Evolutionary conservation across 1,139 yeast species (phyloP), one percentile per base, ranked within the genome.

Genomic region (Hansenula sp.): DNA sequence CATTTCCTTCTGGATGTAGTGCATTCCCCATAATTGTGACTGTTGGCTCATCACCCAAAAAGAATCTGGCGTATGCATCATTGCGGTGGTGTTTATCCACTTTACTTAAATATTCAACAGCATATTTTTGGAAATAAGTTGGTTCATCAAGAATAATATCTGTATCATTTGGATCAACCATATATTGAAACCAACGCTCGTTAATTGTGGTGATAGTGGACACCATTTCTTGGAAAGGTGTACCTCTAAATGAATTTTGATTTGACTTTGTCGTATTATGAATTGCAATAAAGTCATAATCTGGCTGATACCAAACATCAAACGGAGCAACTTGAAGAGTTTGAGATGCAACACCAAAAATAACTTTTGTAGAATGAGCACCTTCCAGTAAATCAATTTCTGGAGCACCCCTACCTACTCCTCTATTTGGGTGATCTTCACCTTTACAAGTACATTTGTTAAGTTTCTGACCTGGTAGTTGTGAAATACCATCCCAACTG

Each of bases 251-350:
- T 1, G 77, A 65, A 50, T 76, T 76, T 71, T 75, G 73, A 3
- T 70, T 50, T 0, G 81, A 73, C 19, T 73, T 59, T 0, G 73
- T 57, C 1, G 38, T 29, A 55, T 77, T 76, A 54, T 73, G 59
- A 43, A 78, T 59, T 51, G 73, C 76, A 38, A 77, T 50, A 48
- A 64, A 77, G 44, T 68, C 64, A 51, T 76, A 75, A 53, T 77
- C 80, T 2, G 84, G 83, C 56, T 66, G 65, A 56, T 77, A 77
- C 83, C 83, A 78, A 50, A 77, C 72, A 59, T 78, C 84, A 52
- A 67, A 65, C 3, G 84, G 83, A 19, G 82, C 82, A 47, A 77
- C 59, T 61, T 77, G 84, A 55, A 73, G 56, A 2, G 82, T 76
- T 57, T 78, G 84, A 2, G 82, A 75, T 2, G 78, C 82, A 34